These are phyloP conservation scores for Triglochin maritima DNA, from an alignment of 106 monocot species.

Conservation along the genomic window DNA sequence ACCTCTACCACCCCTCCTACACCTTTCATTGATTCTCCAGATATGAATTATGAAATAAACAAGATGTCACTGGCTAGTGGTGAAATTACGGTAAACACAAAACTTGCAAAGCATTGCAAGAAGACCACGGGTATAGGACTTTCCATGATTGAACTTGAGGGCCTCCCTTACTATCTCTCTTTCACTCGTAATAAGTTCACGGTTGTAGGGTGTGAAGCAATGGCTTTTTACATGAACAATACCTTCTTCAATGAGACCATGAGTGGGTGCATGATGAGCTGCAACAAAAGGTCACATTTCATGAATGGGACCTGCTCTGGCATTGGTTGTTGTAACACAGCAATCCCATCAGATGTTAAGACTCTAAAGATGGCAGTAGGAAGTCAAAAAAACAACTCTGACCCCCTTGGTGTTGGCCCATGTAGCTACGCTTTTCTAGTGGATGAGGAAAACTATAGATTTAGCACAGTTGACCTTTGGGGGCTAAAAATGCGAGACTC, in stretches of 20 bases:
- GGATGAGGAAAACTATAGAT: conserved; percentile 6
- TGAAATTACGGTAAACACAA: neutral
- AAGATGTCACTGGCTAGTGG: conserved; percentile 1
- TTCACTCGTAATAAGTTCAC: conserved; percentile 34
- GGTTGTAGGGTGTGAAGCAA: conserved; percentile 39
- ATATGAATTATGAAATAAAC: conserved; percentile 10
- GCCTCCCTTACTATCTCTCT: conserved; percentile 30
- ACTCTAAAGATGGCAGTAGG: neutral
- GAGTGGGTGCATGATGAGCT: conserved; percentile 11
- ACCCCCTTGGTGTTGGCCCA: conserved; percentile 4
- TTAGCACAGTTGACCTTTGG: neutral
- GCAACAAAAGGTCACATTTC: conserved; percentile 1
- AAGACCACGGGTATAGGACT: neutral
- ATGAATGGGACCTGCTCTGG: conserved; percentile 17
- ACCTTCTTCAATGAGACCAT: neutral
- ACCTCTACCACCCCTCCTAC: conserved; percentile 13
- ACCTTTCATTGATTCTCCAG: conserved; percentile 15
- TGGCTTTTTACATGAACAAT: conserved; percentile 15
- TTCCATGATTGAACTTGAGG: conserved; percentile 1
- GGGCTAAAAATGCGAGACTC: neutral
- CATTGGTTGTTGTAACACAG: conserved; percentile 17
- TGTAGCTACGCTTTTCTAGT: conserved; percentile 17
- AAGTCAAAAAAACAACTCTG: neutral
- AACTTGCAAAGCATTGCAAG: conserved; percentile 19
- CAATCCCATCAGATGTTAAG: conserved; percentile 3